Percentiles rank a stretch among this genome's conserved stretches.
phyloP scores from a whole-genome alignment of 1,139 yeast species.

The Kurtzmaniella quercitrusa region DNA sequence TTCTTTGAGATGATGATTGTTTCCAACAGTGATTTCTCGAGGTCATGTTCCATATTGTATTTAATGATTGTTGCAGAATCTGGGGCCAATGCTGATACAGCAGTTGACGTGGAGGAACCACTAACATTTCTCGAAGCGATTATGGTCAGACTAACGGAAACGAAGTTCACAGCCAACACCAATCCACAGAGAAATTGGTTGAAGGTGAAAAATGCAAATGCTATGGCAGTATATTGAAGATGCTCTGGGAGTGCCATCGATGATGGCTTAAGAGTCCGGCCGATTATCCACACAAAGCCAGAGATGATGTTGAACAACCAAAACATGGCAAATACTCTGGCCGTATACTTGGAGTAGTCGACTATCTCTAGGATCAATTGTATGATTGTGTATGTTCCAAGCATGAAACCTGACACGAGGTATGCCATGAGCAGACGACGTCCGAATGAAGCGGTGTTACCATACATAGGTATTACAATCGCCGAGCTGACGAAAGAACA shows the following conservation, averaged over 20 bases:
- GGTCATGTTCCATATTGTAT: not conserved
- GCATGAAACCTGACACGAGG: not conserved
- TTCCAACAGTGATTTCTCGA: conserved; percentile 3
- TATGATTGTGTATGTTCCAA: not conserved
- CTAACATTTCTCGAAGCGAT: not conserved
- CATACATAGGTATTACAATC: not conserved
- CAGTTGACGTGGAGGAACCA: conserved; percentile 1
- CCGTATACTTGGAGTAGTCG: not conserved
- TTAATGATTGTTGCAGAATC: conserved; percentile 1
- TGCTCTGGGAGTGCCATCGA: not conserved
- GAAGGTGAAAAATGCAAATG: conserved; percentile 1
- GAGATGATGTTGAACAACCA: conserved; percentile 3
- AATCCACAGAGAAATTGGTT: conserved; percentile 3
- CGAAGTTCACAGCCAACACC: conserved; percentile 3
- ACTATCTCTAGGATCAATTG: not conserved
- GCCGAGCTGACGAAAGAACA: not conserved
- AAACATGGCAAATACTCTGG: not conserved
- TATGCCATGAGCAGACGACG: not conserved
- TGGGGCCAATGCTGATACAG: not conserved
- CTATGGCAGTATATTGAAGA: not conserved
- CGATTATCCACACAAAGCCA: conserved; percentile 4
- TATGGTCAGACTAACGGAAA: conserved; percentile 9
- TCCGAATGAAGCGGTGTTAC: not conserved
- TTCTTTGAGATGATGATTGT: conserved; percentile 9
- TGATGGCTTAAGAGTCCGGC: not conserved